phyloP scores from a whole-genome alignment of 352 stramenopile species.

The Thalassiosira hispida region DNA sequence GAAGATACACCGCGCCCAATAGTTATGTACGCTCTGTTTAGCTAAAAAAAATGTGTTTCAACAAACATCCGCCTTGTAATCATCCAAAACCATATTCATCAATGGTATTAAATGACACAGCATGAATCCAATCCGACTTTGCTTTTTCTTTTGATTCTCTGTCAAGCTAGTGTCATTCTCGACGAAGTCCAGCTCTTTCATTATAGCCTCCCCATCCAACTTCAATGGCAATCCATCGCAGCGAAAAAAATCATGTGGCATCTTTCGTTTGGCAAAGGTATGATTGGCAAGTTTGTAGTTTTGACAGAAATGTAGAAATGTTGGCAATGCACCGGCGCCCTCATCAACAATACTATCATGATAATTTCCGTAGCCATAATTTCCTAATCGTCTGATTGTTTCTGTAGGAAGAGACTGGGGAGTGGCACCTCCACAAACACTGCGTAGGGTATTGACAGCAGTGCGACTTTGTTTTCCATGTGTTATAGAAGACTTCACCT shows the following conservation, averaged over 20 bases:
- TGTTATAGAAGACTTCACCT: not conserved
- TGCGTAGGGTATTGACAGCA: not conserved
- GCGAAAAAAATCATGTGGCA: conserved; percentile 59
- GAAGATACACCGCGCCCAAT: no score
- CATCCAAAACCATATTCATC: conserved; percentile 55
- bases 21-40: no score
- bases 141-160: conserved; percentile 19
- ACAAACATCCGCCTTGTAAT: conserved; percentile 54
- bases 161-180: conserved; percentile 11
- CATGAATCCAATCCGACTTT: conserved; percentile 53
- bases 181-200: conserved; percentile 27
- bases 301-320: conserved; percentile 70
- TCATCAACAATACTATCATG: not conserved
- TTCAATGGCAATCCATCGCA: conserved; percentile 43
- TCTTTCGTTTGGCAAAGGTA: conserved; percentile 62
- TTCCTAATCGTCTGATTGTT: conserved; percentile 37
- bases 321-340: conserved; percentile 35
- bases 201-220: conserved; percentile 32
- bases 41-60: no score
- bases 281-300: conserved; percentile 57
- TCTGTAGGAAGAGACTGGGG: conserved; percentile 33
- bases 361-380: conserved; percentile 48
- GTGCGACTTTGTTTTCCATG: not conserved
- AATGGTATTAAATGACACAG: conserved; percentile 58
- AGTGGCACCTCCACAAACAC: conserved; percentile 42